Conservation (phyloP, 2,329 filamentous ascomycete species). For the Beauveria rudraprayagi region DNA sequence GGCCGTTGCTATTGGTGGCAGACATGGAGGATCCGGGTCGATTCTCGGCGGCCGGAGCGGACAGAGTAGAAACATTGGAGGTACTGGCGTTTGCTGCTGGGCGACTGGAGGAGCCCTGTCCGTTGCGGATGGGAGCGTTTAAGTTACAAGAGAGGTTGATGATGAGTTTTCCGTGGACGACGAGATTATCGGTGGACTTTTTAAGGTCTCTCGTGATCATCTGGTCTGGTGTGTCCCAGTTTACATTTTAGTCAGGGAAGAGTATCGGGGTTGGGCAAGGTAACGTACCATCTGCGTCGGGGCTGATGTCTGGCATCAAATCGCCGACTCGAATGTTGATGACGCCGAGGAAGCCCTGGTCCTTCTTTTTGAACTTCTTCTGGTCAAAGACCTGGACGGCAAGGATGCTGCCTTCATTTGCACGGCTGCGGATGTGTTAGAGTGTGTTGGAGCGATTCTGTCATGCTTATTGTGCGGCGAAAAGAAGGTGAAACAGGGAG, state of each 20-base stretch:
- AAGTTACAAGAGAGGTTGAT: constrained; percentile 94
- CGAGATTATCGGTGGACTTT: constrained; percentile 95
- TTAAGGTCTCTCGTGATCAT: constrained; percentile 97
- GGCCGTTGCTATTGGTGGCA: constrained; percentile 35
- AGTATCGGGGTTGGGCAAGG: constrained; percentile 1
- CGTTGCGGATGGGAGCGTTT: constrained; percentile 54
- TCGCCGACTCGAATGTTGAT: constrained; percentile 96
- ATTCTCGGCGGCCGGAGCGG: constrained; percentile 36
- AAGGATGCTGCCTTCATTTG: constrained; percentile 90
- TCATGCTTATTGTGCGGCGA: background rate
- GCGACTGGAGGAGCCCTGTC: constrained; percentile 35
- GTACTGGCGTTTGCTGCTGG: constrained; percentile 19
- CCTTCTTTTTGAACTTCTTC: constrained; percentile 99
- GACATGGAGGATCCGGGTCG: constrained; percentile 47
- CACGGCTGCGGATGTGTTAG: constrained; percentile 50
- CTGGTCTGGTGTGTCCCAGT: constrained; percentile 57
- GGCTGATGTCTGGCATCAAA: constrained; percentile 74
- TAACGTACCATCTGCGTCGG: constrained; percentile 78
- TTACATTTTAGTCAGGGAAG: constrained; percentile 17
- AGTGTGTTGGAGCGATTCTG: constrained; percentile 1
- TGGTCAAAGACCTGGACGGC: constrained; percentile 99
- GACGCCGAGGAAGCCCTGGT: constrained; percentile 94
- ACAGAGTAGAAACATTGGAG: constrained; percentile 24
- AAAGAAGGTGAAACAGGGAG: background rate
- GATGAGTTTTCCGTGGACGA: constrained; percentile 96